Conservation (phyloP, 2,329 filamentous ascomycete genomes). For the Pseudogymnoascus sp. region DNA sequence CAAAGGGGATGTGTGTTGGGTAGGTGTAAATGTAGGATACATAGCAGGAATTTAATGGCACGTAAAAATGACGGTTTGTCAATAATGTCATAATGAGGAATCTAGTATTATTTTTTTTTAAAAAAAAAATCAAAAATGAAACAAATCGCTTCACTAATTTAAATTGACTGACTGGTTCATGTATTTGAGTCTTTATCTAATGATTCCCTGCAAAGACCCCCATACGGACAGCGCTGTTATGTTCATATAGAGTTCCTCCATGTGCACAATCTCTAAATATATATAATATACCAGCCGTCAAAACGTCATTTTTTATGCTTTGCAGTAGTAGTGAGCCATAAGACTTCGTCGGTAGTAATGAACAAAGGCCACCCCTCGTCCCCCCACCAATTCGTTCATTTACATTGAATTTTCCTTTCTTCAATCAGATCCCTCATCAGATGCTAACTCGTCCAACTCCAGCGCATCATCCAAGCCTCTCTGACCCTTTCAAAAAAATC, state of each 20-base stretch:
- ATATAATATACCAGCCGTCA: conserved; percentile 3
- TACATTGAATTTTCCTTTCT: background rate
- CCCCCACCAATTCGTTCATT: background rate
- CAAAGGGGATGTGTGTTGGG: background rate
- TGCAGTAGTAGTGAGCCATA: background rate
- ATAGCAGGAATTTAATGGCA: conserved; percentile 6
- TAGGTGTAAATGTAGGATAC: background rate
- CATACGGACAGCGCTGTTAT: background rate
- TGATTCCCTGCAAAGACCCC: background rate
- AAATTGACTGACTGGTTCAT: background rate
- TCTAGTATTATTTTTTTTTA: too few relatives aligned
- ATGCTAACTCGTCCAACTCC: background rate
- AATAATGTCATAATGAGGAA: background rate
- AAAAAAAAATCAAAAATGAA: too few relatives aligned
- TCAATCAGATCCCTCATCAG: conserved; percentile 5
- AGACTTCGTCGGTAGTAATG: conserved; percentile 7
- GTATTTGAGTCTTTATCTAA: background rate
- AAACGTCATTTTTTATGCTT: conserved; percentile 5
- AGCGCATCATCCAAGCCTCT: background rate
- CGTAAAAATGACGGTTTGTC: background rate
- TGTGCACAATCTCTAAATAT: conserved; percentile 4
- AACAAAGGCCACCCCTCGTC: background rate
- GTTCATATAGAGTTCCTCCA: background rate
- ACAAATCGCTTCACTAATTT: background rate
- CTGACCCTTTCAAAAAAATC: background rate